Base-by-base conservation (phyloP, 129 eudicot species). In the Helianthus tuberosus region DNA sequence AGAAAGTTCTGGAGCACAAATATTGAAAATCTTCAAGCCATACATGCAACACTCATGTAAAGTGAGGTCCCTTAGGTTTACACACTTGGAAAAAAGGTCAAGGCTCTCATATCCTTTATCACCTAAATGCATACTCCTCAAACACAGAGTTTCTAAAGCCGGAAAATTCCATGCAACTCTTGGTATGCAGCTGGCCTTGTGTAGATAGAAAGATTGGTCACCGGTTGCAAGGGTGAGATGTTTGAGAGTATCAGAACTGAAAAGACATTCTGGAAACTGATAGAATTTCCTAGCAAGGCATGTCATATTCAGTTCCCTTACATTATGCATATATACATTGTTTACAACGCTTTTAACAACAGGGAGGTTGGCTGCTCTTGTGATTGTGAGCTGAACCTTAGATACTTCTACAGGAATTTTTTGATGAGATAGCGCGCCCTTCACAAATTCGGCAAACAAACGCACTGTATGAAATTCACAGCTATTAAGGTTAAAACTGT, bases 11-110 rank as follows among this genome's bases (percentile, higher is more conserved):
- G 29, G 55, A 58, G 55, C 29, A 58, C 32, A 44, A 39, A 72
- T 13, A 2, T 7, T 13, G 41, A 72, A 72, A 11, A 14, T 43
- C 39, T 25, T 29, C 11, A 57, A 12, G 14, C 32, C 66, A 38
- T 23, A 8, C 44, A 72, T 41, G 25, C 5, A 11, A 55, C 48
- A 41, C 12, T 49, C 15, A 13, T 43, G n/a, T 6, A 71, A 57
- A 13, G 54, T 72, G 10, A 72, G 35, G 41, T 72, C 44, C 55
- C 27, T 77, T 49, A 77, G 61, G 17, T 29, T 68, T 59, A 77
- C 75, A 77, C 81, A 57, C 16, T 77, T 68, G 11, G 75, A 77
- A 32, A 68, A 77, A 39, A 77, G 43, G 11, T 68, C 65, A 8
- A 68, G 27, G 20, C 69, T 41, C 51, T 10, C n/a, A 38, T 15